Evolutionary conservation across 2,329 filamentous ascomycete genomes (phyloP), one percentile per base, ranked within the genome.

Genomic region (Malbranchea cinnamomea): DNA sequence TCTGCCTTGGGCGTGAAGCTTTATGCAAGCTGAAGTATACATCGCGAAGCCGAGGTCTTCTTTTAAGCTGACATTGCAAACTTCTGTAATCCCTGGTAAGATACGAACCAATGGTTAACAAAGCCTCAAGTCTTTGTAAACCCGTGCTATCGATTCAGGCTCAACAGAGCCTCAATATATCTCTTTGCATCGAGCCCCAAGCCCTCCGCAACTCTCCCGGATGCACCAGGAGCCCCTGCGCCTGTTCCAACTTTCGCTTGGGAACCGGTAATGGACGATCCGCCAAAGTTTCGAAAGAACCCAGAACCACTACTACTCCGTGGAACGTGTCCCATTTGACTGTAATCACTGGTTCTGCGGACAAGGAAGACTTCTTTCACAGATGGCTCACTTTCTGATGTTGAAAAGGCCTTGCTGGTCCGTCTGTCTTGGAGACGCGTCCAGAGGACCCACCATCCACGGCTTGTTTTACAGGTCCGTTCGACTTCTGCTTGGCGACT

Each of bases 361-460:
- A 63, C 45, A n/a, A 63, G 39, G 33, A 62, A 60, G 2, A 58
- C 60, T 44, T 62, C 59, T 21, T 54, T 56, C 5, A 30, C 27
- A 3, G 21, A 10, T 26, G 16, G 16, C 8, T 23, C 12, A 20
- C 28, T 33, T 19, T 10, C 12, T 30, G 10, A 24, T 9, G 20
- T 37, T 39, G 20, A 26, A n/a, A 8, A 15, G 36, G 23, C 8
- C 33, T 26, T 17, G 23, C 32, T 35, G 35, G 17, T 33, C 29
- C 31, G 20, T 26, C 26, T 17, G n/a, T 34, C 29, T 4, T 56
- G 55, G 17, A 74, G 49, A 6, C 68, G 61, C 49, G 75, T 65
- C 71, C 72, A 77, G 13, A 74, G 65, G 2, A 77, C 60, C 72
- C 72, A 77, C 71, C 71, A 77, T 5, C 68, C 68, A n/a, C 71